Conservation (phyloP, 305 asterid species). For the Solanum hybrid region DNA sequence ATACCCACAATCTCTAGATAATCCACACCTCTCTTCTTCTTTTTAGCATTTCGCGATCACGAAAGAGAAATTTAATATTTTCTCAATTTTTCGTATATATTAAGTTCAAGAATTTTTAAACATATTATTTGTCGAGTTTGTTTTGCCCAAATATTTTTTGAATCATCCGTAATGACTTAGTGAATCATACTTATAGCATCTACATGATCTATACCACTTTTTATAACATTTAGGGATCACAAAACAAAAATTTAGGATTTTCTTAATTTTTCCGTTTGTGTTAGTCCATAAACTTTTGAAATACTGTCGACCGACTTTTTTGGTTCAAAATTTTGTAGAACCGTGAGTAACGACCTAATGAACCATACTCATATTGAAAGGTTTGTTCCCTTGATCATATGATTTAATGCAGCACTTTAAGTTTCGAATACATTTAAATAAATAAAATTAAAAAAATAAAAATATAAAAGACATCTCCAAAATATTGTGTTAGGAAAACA, state of each 20-base stretch:
- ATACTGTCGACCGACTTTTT: too few relatives aligned
- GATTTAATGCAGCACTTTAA: not conserved
- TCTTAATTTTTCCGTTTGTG: too few relatives aligned
- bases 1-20: not conserved
- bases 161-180: not conserved
- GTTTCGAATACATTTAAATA: not conserved
- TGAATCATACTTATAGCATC: not conserved
- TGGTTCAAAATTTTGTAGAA: not conserved
- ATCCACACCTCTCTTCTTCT: not conserved
- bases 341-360: not conserved
- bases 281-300: not conserved
- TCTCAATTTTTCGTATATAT: too few relatives aligned
- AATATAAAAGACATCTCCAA: too few relatives aligned
- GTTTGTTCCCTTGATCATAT: not conserved
- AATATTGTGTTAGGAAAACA: not conserved
- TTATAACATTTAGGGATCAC: not conserved
- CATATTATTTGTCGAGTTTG: not conserved
- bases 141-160: not conserved
- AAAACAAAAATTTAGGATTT: too few relatives aligned
- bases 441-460: too few relatives aligned
- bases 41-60: not conserved
- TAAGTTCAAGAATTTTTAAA: not conserved
- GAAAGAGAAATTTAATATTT: not conserved
- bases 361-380: not conserved
- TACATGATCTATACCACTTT: not conserved